These are phyloP conservation scores for Arctostaphylos glauca DNA, from an alignment of 148 eudicot genomes.

Conservation along the genomic window DNA sequence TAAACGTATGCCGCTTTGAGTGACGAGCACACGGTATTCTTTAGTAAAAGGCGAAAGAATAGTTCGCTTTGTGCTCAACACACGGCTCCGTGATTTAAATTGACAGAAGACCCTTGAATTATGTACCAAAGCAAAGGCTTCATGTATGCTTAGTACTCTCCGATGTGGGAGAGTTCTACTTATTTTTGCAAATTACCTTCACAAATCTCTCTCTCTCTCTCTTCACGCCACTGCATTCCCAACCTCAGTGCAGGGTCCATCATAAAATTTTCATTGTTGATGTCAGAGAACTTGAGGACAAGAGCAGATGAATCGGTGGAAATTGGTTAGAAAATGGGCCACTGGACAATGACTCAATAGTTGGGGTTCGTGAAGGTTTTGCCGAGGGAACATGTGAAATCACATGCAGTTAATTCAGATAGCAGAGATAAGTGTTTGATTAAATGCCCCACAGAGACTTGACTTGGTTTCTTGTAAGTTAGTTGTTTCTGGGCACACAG, in stretches of 20 bases:
- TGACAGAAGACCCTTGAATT: background rate
- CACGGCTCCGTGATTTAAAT: background rate
- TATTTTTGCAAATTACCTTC: background rate
- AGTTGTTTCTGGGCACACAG: background rate
- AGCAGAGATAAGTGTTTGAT: background rate
- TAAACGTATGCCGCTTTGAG: conserved; percentile 18
- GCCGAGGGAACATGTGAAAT: background rate
- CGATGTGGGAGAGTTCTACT: background rate
- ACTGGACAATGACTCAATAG: background rate
- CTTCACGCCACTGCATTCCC: background rate
- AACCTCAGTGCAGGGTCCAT: background rate
- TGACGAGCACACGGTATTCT: conserved; percentile 29
- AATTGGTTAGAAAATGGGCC: background rate
- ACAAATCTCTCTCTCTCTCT: background rate
- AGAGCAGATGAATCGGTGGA: background rate
- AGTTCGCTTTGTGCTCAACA: conserved; percentile 27
- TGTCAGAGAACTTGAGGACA: background rate
- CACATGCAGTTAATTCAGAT: no score
- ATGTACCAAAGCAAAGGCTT: background rate
- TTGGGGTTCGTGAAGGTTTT: background rate
- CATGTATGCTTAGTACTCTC: background rate
- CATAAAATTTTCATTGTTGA: background rate
- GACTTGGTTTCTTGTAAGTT: background rate
- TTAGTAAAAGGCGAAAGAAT: conserved; percentile 37
- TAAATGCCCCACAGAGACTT: background rate